A percentile compares a stretch with the other conserved stretches of the same genome.
These are phyloP conservation scores for Geotrichum siamense DNA, from an alignment of 1,139 yeast genomes.

Conservation along the genomic window DNA sequence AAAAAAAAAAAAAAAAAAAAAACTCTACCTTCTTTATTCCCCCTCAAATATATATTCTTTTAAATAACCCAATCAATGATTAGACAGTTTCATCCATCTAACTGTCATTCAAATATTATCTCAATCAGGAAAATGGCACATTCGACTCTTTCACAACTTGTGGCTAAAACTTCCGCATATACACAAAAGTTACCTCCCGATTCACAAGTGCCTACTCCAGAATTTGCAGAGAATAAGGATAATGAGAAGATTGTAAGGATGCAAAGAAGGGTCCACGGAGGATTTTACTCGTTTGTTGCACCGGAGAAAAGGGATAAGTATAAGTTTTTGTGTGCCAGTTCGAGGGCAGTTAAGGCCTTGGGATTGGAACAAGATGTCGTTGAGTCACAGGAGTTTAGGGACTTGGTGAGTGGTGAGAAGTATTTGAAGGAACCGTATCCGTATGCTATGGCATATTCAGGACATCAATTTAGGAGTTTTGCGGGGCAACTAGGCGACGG, in stretches of 20 bases:
- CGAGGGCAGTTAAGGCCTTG: constrained; percentile 53
- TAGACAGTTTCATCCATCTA: too few relatives aligned
- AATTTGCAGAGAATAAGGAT: constrained; percentile 42
- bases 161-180: constrained; percentile 43
- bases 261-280: constrained; percentile 78
- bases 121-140: too few relatives aligned
- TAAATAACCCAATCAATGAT: too few relatives aligned
- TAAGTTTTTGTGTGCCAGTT: constrained; percentile 52
- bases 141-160: constrained; percentile 19
- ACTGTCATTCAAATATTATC: too few relatives aligned
- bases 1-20: too few relatives aligned
- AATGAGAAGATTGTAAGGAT: constrained; percentile 37
- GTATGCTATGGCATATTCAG: constrained; percentile 88
- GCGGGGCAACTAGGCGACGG: constrained; percentile 98
- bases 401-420: constrained; percentile 57
- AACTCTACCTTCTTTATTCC: too few relatives aligned
- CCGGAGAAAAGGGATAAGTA: constrained; percentile 34
- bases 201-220: constrained; percentile 45
- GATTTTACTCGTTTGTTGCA: constrained; percentile 41
- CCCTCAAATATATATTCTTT: too few relatives aligned
- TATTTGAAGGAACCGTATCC: constrained; percentile 49
- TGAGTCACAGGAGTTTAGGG: constrained; percentile 42
- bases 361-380: constrained; percentile 43
- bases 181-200: constrained; percentile 53
- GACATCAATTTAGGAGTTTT: constrained; percentile 92